Base-by-base conservation (phyloP, 805 yeast genomes). In the Barnettozyma pratensis region DNA sequence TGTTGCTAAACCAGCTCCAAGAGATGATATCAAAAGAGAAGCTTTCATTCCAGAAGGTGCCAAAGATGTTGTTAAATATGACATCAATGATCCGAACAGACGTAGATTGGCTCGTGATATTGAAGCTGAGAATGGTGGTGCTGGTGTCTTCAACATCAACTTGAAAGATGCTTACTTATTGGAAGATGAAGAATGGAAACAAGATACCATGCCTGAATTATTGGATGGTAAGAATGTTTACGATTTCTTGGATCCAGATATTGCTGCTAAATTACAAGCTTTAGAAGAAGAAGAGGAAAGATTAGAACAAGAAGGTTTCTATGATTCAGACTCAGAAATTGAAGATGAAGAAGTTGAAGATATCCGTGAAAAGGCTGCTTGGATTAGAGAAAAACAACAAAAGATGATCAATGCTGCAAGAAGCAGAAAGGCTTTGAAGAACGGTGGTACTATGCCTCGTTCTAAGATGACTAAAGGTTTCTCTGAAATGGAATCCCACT, bases 141-240 rank as follows among this genome's bases (percentile, higher is more conserved):
- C 99, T 40, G 99, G 99, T 76, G 99, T 94, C 35, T 94, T 73
- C 76, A 94, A 90, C 73, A 80, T 94, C 65, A 90, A 94, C 73
- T 76, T 94, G 72, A 88, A 90, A 67, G 98, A 92, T 64, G 86
- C 84, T 63, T 94, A 95, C 70, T 58, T 94, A 53, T 75, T 94
- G 59, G 99, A 92, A 58, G 92, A 94, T 65, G 98, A 92, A 45
- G 95, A 88, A 55, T 94, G 99, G 99, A 92, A 92, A 78, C 81
- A 89, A 57, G 99, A 94, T 69, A 78, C 85, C 54, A 89, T 94
- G 89, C 99, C 99, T 29, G 99, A 94, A 75, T 78, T 94, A 47
- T 74, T 94, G 66, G 90, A 94, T 63, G 99, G 99, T 71, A 86
- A 82, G 74, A 94, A 94, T 66, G 97, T 94, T 50, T 92, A 90